Base-by-base conservation (phyloP, 305 asterid genomes). In the Rubia occidens region DNA sequence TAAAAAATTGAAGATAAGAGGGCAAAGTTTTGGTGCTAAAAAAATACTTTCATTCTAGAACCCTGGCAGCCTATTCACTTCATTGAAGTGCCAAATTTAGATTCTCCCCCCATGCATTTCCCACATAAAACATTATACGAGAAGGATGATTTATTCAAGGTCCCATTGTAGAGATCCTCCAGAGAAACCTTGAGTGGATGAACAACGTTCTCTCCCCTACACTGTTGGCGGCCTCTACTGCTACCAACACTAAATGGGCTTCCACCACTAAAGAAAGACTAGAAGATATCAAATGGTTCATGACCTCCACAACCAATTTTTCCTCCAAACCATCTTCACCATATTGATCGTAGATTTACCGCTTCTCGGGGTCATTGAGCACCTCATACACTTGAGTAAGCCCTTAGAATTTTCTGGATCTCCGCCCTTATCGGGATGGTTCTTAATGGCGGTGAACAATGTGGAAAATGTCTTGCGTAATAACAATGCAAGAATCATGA, bases 321-420 rank as follows among this genome's bases (percentile, higher is more conserved):
- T 91, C 98, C 85, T 91, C 88, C 59, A 91, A 83, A 42, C 92
- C 95, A 77, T 91, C 98, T 82, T 91, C 98, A 58, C 98, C 96
- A 83, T 91, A 91, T 72, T 88, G 92, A 78, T 91, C 95, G 55
- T 91, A 91, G 53, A 89, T 86, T 58, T 89, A 95, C 43, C 98
- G 95, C 86, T 91, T 91, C 79, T 91, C 96, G 0, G 91, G 89
- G 67, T 91, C 96, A 77, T 84, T 89, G 74, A 91, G 79, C 29
- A 91, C 96, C 74, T 91, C 97, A 74, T 91, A 91, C 37, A 96
- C 97, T 81, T 91, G 97, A 24, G 96, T 91, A 71, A 91, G 82
- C 87, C 89, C 98, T 74, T 91, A 89, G 73, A 89, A 89, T 85
- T 90, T 61, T 90, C 97, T 11, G 95, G 95, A 81, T 90, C 97